Percentiles rank a stretch among this genome's conserved stretches.
Conservation (phyloP, 2,329 filamentous ascomycete genomes). For the Fusarium globosum region DNA sequence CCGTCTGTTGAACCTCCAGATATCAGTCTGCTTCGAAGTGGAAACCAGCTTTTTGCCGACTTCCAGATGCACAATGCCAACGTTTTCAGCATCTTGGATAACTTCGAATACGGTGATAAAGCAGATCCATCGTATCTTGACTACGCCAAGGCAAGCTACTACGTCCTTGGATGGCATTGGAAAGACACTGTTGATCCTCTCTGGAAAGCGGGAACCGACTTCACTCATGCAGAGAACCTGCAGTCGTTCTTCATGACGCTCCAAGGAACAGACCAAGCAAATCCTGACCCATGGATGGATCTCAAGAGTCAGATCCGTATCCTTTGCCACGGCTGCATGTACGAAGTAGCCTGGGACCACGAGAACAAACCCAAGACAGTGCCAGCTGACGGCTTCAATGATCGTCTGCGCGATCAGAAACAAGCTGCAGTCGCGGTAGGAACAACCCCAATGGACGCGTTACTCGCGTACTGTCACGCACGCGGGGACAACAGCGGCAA, state of each 20-base stretch:
- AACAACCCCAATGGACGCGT: slow-evolving; percentile 53
- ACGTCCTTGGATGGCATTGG: slow-evolving; percentile 55
- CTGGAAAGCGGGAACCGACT: background rate
- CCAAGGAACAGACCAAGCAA: slow-evolving; percentile 3
- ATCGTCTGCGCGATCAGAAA: slow-evolving; percentile 31
- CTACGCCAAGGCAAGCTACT: slow-evolving; percentile 50
- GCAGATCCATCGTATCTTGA: slow-evolving; percentile 35
- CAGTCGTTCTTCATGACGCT: slow-evolving; percentile 40
- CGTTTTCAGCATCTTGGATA: slow-evolving; percentile 56
- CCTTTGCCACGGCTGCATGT: slow-evolving; percentile 53
- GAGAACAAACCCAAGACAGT: slow-evolving; percentile 42
- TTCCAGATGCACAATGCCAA: slow-evolving; percentile 55
- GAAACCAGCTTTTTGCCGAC: slow-evolving; percentile 55
- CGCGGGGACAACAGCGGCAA: slow-evolving; percentile 34
- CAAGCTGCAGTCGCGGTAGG: slow-evolving; percentile 49
- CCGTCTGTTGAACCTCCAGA: background rate
- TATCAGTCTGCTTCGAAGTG: slow-evolving; percentile 27
- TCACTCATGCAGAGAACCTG: slow-evolving; percentile 26
- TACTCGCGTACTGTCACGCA: slow-evolving; percentile 49
- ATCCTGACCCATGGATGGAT: slow-evolving; percentile 26
- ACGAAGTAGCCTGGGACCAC: slow-evolving; percentile 51
- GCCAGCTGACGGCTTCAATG: slow-evolving; percentile 47
- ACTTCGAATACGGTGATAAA: slow-evolving; percentile 47
- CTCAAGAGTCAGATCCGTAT: slow-evolving; percentile 27
- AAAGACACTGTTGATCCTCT: slow-evolving; percentile 39